Base-by-base conservation (phyloP, 352 stramenopile species). In the Pythium chondricola region DNA sequence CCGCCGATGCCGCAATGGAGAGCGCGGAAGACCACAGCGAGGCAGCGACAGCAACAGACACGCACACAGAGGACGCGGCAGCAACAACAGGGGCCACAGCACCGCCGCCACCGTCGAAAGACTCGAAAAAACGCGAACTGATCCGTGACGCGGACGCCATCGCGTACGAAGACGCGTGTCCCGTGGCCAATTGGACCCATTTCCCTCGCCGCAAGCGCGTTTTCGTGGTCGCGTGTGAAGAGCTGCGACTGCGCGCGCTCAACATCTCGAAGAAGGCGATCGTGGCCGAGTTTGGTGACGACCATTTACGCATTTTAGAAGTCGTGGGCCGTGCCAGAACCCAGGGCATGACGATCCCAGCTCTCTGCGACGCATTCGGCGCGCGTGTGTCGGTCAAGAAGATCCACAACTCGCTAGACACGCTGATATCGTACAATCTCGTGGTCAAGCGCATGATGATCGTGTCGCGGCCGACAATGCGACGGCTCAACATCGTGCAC, bases 371-470 rank as follows among this genome's bases (percentile, higher is more conserved):
- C 3, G 38, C 77, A n/a, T 57, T 76, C 25, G 33, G 30, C 7
- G 32, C 26, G 5, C 65, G 52, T 2, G 48, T 60, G 3, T 76
- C 71, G 3, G 72, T 92, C 29, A 92, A 92, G 61, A 63, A 74
- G 30, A 48, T 88, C 50, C 80, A 92, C 61, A 89, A 78, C 43
- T 78, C 57, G 20, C 65, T 92, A 17, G 80, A 92, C 49, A 88
- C 71, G 54, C 60, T 92, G 3, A 67, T 92, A 11, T 92, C 80
- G 42, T 85, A 88, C 57, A 67, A 67, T 24, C 46, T 92, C 21
- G 75, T 92, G 29, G 71, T 89, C 32, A 92, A 92, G 64, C 60
- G 80, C 56, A 86, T 90, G 66, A 75, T 92, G 68, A 86, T 92
- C 48, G 77, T 88, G 31, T 52, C 64, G 2, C 62, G 60, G 17